Evolutionary conservation across 768 basidiomycete species (phyloP).

Genomic region (Suillus discolor): DNA sequence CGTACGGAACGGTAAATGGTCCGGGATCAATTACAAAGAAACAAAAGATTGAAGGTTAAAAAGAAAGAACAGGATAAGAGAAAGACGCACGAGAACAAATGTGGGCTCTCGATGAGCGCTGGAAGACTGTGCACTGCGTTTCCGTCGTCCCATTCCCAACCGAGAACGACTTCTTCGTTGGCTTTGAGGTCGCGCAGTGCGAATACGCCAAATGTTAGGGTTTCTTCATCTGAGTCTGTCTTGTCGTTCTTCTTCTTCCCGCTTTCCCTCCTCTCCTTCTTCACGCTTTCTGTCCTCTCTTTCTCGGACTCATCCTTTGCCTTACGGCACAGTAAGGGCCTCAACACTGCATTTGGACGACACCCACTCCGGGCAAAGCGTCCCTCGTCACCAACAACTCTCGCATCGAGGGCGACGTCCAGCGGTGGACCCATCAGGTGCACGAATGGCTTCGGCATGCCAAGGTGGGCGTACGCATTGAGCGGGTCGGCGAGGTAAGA

Average conservation of each 20-base stretch:
- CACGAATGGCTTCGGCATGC: conserved; percentile 84
- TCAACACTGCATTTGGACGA: conserved; percentile 48
- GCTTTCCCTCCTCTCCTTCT: conserved; percentile 11
- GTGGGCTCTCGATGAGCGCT: conserved; percentile 61
- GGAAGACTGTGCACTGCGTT: conserved; percentile 80
- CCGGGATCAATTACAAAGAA: not conserved
- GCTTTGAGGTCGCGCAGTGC: conserved; percentile 73
- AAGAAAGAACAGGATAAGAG: conserved; percentile 14
- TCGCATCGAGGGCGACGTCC: conserved; percentile 76
- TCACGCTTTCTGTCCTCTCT: conserved; percentile 16
- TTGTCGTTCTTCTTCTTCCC: conserved; percentile 20
- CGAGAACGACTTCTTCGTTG: conserved; percentile 85
- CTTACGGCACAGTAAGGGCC: conserved; percentile 43
- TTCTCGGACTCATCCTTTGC: conserved; percentile 12
- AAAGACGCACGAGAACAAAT: conserved; percentile 57
- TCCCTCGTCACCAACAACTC: conserved; percentile 69
- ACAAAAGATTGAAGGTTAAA: conserved; percentile 15
- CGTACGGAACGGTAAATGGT: conserved; percentile 3
- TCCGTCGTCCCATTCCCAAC: conserved; percentile 98
- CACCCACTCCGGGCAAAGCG: conserved; percentile 60
- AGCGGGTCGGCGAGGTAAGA: conserved; percentile 77
- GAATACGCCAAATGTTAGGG: conserved; percentile 77
- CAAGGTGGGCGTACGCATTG: conserved; percentile 84
- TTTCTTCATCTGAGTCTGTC: conserved; percentile 27
- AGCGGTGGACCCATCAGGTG: conserved; percentile 78